Conservation (phyloP, 176 grass and related monocot genomes). For the Carex parvula region DNA sequence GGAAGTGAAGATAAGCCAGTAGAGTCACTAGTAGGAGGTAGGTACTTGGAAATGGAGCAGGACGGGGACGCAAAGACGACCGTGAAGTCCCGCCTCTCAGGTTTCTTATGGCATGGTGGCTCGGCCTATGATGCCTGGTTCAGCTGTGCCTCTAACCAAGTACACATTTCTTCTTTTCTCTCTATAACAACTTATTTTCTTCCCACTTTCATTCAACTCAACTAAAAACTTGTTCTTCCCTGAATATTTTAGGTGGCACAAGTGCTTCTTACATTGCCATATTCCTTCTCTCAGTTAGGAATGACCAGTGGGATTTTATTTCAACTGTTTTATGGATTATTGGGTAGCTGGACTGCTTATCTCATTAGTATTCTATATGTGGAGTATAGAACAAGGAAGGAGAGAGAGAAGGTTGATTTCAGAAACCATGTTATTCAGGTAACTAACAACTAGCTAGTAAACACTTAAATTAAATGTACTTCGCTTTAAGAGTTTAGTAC, state of each 20-base stretch:
- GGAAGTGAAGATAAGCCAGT: slow-evolving; percentile 66
- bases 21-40: slow-evolving; percentile 61
- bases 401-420: slow-evolving; percentile 93
- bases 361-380: slow-evolving; percentile 96
- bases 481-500: background rate
- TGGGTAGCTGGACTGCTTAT: slow-evolving; percentile 99
- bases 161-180: background rate
- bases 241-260: slow-evolving; percentile 69
- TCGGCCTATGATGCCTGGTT: slow-evolving; percentile 99
- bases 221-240: background rate
- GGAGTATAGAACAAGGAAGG: slow-evolving; percentile 93
- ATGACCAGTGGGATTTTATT: slow-evolving; percentile 94
- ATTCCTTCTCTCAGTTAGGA: slow-evolving; percentile 97
- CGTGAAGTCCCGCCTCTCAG: slow-evolving; percentile 68
- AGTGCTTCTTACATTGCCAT: slow-evolving; percentile 92
- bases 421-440: slow-evolving; percentile 99
- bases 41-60: slow-evolving; percentile 88
- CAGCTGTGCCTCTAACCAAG: slow-evolving; percentile 99
- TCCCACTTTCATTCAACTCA: background rate
- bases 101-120: slow-evolving; percentile 94
- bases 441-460: background rate
- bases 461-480: background rate
- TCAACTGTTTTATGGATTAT: slow-evolving; percentile 83
- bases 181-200: background rate
- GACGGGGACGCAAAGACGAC: slow-evolving; percentile 36